Conservation (phyloP, 192 early-diverging fungal genomes). For the Backusella australiensis region DNA sequence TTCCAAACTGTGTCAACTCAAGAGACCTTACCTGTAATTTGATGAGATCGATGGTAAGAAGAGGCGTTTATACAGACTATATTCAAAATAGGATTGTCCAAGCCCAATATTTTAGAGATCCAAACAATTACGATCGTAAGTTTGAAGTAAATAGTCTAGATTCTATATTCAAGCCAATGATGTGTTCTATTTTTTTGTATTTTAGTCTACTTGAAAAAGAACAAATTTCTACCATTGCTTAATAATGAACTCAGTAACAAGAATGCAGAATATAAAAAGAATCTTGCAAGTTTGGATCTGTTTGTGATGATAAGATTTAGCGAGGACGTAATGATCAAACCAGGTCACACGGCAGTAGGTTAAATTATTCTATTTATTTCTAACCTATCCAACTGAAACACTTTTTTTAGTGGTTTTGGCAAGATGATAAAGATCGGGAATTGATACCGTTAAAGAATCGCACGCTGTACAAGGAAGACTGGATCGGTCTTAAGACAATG, state of each 20-base stretch:
- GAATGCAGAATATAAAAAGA: conserved; percentile 58
- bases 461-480: conserved; percentile 64
- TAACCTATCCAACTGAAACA: neutral
- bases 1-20: conserved; percentile 69
- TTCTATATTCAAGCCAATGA: neutral
- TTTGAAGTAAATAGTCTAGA: neutral
- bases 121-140: conserved; percentile 17
- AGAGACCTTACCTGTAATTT: conserved; percentile 61
- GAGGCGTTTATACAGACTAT: conserved; percentile 83
- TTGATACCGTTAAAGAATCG: conserved; percentile 54
- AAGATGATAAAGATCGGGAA: conserved; percentile 52
- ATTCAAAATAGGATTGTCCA: conserved; percentile 82
- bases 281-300: conserved; percentile 62
- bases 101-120: conserved; percentile 92
- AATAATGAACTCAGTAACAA: conserved; percentile 70
- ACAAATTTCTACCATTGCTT: conserved; percentile 84
- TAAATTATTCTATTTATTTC: neutral
- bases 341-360: conserved; percentile 54
- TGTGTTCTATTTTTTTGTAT: conserved; percentile 22
- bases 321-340: conserved; percentile 76
- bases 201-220: conserved; percentile 71
- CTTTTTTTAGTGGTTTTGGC: conserved; percentile 65
- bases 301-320: conserved; percentile 84
- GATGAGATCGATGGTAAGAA: conserved; percentile 75
- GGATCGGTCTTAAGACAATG: conserved; percentile 63